Evolutionary conservation across 441 rosid genomes (phyloP).

Genomic region (Theobroma grandiflorum): DNA sequence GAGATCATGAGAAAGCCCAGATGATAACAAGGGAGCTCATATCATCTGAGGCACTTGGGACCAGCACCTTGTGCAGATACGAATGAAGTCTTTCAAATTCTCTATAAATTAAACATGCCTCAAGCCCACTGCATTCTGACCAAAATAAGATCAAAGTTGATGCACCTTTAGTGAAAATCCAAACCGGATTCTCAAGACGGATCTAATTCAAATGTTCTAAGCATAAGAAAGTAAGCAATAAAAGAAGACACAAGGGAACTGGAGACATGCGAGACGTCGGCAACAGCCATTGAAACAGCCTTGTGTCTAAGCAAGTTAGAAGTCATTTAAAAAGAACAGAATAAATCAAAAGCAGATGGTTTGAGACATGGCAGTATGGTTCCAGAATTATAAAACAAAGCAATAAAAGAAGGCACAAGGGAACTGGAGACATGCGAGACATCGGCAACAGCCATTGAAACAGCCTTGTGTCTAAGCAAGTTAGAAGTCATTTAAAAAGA

Average conservation of each 20-base stretch:
- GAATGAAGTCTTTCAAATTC: not conserved
- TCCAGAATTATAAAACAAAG: not conserved
- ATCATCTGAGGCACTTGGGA: not conserved
- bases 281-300: too few species aligned
- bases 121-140: not conserved
- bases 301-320: too few species aligned
- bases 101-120: conserved; percentile 1
- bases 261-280: too few species aligned
- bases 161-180: not conserved
- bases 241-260: not conserved
- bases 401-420: too few species aligned
- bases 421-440: too few species aligned
- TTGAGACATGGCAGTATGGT: not conserved
- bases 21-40: not conserved
- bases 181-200: not conserved
- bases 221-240: not conserved
- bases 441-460: too few species aligned
- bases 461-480: too few species aligned
- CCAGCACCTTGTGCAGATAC: conserved; percentile 10
- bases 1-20: not conserved
- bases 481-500: too few species aligned
- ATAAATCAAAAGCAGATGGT: not conserved
- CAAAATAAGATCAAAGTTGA: not conserved
- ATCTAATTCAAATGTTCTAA: not conserved
- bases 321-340: too few species aligned